Evolutionary conservation across 2,329 filamentous ascomycete genomes (phyloP), one percentile per base, ranked within the genome.

Genomic region (Cladosporium cucumerinum): DNA sequence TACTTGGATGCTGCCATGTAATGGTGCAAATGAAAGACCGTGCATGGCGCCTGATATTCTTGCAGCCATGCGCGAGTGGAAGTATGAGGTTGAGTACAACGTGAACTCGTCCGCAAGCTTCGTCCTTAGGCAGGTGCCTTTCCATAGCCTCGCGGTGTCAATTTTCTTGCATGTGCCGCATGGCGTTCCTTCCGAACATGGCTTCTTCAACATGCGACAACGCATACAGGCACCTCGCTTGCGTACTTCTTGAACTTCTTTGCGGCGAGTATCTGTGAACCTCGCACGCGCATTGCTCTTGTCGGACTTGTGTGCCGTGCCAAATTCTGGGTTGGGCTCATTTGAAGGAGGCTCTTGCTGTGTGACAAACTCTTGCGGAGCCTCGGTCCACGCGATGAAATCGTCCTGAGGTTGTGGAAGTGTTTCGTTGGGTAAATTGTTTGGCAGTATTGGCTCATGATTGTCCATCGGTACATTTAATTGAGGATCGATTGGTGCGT

Each of bases 171-270:
- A 88, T 11, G 84, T 86, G 28, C 78, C 82, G 72, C 86, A 88
- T 18, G 86, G 86, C 46, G 80, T 86, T 23, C 84, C 85, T 36
- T 84, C 83, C 10, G 85, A 87, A 69, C 86, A 88, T 54, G 85
- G 83, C 70, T 88, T 88, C 76, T 87, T 88, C 26, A 88, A 76
- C 85, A 88, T 87, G 16, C 85, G 83, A 72, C 86, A 88, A 36
- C 86, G 82, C 67, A 87, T 82, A 70, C 86, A 88, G 8, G 86
- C 86, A 14, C 86, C 86, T 61, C 82, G 79, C 72, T 87, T 87
- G 26, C 86, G 80, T 36, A 87, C 82, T 66, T 85, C 81, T 67
- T 85, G 82, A 1, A 87, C 85, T 70, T 87, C 84, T 67, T 85
- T 82, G 36, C 86, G 81, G 65, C 85, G 78, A 25, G 80, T 78